Conservation (phyloP, 108 stramenopile species). For the Conticribra guillardii region DNA sequence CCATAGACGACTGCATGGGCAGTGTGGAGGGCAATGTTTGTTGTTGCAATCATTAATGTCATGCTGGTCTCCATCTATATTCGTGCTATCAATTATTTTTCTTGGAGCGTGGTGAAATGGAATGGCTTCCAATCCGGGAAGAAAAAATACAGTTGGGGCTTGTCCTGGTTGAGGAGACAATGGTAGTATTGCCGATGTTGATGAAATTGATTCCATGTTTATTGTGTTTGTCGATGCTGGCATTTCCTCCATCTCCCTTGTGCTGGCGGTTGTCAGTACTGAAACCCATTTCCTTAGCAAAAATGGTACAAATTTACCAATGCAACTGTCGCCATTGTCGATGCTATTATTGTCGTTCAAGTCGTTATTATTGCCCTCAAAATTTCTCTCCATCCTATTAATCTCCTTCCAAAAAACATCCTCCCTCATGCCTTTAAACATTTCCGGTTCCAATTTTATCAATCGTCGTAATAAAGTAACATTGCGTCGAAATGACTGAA, state of each 20-base stretch:
- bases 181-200: background rate
- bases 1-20: slow-evolving; percentile 49
- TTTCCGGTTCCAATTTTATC: slow-evolving; percentile 37
- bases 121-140: slow-evolving; percentile 34
- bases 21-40: slow-evolving; percentile 7
- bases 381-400: slow-evolving; percentile 1
- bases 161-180: slow-evolving; percentile 42
- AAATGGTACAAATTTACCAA: background rate
- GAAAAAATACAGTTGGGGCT: slow-evolving; percentile 45
- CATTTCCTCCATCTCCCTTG: background rate
- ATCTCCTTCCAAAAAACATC: slow-evolving; percentile 25
- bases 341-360: background rate
- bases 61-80: too few relatives aligned
- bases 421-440: slow-evolving; percentile 34
- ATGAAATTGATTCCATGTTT: background rate
- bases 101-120: slow-evolving; percentile 21
- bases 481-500: slow-evolving; percentile 23
- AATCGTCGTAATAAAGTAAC: slow-evolving; percentile 35
- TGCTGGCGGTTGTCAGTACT: background rate
- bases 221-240: background rate
- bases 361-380: background rate
- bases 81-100: background rate
- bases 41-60: background rate
- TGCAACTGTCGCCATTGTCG: background rate
- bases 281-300: too few relatives aligned